Evolutionary conservation across 2,329 filamentous ascomycete genomes (phyloP), one percentile per base, ranked within the genome.

Genomic region (Aspergillus caelatus): DNA sequence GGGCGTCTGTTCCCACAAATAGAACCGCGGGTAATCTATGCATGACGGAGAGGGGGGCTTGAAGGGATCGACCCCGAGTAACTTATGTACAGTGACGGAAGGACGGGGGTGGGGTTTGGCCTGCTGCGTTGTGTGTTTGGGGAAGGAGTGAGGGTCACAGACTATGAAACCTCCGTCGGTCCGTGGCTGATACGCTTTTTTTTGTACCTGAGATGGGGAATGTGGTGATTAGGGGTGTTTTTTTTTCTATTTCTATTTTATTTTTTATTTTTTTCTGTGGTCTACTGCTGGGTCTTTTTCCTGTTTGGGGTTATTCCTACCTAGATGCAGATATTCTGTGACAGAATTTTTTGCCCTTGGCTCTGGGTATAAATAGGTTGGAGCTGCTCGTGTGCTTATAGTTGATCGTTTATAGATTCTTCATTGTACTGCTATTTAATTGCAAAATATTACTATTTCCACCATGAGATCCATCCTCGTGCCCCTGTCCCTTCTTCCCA

Each of bases 401-500:
- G 48, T n/a, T 52, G 4, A 52, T 30, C 0, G 2, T 52, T 9
- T 7, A 26, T 52, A 52, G 10, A 19, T 55, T 26, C 32, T 39
- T 23, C 30, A 21, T 21, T 55, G 14, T 39, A n/a, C 52, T 12
- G n/a, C 7, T 16, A 16, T n/a, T 23, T 32, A 16, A 52, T 21
- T 14, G 10, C 32, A 36, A 10, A 36, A 36, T 39, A 54, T 26
- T 21, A 39, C 52, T 16, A 23, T 23, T 9, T 58, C 1, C 32
- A 62, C 3, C 16, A 74, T 75, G 72, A 73, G 71, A 62, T 62
- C 64, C 23, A 39, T 60, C 4, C 34, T 66, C 11, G 45, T 68
- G 1, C 46, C 68, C 9, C 62, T 73, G 34, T 69, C 68, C 26
- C 58, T 74, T 32, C 55, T 73, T 1, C 71, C 73, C 14, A 57